Conservation (phyloP, 2,329 filamentous ascomycete genomes). For the Nannizzia gypsea region DNA sequence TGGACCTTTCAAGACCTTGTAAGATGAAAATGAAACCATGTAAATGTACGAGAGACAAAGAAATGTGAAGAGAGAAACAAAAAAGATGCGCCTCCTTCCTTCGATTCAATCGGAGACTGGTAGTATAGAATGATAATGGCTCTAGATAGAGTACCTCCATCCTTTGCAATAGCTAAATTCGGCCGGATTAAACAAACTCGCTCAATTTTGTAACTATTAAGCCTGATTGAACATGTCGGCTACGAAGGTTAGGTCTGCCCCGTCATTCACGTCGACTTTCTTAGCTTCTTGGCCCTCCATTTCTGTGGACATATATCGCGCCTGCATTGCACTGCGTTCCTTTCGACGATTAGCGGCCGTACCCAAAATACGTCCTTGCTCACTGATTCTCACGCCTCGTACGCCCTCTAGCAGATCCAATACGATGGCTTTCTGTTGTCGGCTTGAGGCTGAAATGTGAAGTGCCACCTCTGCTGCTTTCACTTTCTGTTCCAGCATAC, state of each 20-base stretch:
- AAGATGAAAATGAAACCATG: not conserved
- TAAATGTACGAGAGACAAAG: too few species aligned
- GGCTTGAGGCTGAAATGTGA: constrained; percentile 43
- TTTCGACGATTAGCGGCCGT: constrained; percentile 32
- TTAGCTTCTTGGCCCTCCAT: constrained; percentile 32
- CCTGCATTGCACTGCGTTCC: constrained; percentile 31
- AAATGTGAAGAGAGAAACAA: too few species aligned
- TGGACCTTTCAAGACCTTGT: not conserved
- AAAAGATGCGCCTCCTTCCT: too few species aligned
- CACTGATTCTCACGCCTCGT: constrained; percentile 81
- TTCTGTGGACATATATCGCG: constrained; percentile 34
- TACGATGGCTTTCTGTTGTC: constrained; percentile 68
- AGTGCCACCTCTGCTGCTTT: constrained; percentile 52
- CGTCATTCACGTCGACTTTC: constrained; percentile 35
- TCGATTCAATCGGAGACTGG: not conserved
- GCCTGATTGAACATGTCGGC: constrained; percentile 41
- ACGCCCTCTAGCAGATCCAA: constrained; percentile 76
- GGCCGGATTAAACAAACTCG: not conserved
- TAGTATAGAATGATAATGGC: not conserved
- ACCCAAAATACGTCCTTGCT: constrained; percentile 68
- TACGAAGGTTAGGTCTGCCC: constrained; percentile 41
- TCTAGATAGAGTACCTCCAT: not conserved
- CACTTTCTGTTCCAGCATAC: constrained; percentile 58
- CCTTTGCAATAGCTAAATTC: not conserved
- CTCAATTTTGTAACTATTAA: constrained; percentile 13